Base-by-base conservation (phyloP, 2,329 filamentous ascomycete genomes). In the Ceratocystis eucalypticola region DNA sequence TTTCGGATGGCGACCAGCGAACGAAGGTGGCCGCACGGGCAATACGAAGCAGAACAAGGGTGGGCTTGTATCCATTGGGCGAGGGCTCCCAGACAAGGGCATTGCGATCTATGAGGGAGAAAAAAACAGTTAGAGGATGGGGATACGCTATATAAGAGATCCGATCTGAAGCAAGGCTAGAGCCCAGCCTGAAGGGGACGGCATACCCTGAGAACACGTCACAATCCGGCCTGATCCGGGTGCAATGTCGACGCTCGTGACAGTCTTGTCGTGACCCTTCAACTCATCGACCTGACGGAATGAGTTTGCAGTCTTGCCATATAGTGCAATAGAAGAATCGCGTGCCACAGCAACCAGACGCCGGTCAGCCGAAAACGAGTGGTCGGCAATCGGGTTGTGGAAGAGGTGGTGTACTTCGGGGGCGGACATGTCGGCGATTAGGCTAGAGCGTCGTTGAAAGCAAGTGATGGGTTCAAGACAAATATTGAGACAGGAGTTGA, bases 11-110 rank as follows among this genome's bases (percentile, higher is more conserved):
- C 25, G 91, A 95, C 94, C 94, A 99, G 72, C 94, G 89, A 63
- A 96, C 94, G 74, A 93, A 96, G 0, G 94, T 99, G 3, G 94
- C 94, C 20, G 94, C 94, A 69, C 94, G 86, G 78, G 96, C 96
- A 79, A 99, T 96, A 73, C 94, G 90, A 63, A 99, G 88, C 68
- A 99, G 87, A 20, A 99, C 94, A 65, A 99, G 85, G 0, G 94
- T 99, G 2, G 94, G 94, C 77, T 96, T 97, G 85, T 96, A 99
- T 66, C 92, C 93, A 50, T 85, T 82, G 1, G 89, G 84, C n/a
- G 91, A 92, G 22, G 89, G 90, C 74, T 99, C 94, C 94, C 94
- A 99, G 65, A 99, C 94, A 71, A 97, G 88, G 69, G 94, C 94
- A 76, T 99, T 99, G 71, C 94, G 89, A 77, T 99, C 94, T 95